Evolutionary conservation across 106 monocot species (phyloP).

Genomic region (Xerophyta viscosa): DNA sequence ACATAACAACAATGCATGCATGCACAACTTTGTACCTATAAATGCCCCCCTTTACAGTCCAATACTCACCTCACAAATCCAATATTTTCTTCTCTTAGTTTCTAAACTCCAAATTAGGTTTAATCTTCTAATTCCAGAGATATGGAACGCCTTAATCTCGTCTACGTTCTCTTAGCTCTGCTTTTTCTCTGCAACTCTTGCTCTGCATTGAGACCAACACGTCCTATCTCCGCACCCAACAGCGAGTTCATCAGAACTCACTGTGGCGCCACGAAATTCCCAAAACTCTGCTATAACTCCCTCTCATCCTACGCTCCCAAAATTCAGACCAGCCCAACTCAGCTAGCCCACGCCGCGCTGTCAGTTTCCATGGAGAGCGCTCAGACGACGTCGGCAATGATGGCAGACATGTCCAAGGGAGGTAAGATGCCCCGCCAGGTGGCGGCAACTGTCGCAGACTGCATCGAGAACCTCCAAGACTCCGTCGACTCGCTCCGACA

Average conservation of each 20-base stretch:
- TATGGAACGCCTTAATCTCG: too few relatives aligned
- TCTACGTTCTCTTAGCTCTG: too few relatives aligned
- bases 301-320: conserved; percentile 32
- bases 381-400: conserved; percentile 7
- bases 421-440: neutral
- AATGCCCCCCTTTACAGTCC: too few relatives aligned
- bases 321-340: conserved; percentile 24
- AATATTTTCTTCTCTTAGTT: too few relatives aligned
- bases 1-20: too few relatives aligned
- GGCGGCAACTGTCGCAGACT: conserved; percentile 21
- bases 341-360: too few relatives aligned
- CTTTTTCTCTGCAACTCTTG: too few relatives aligned
- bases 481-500: conserved; percentile 14
- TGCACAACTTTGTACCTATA: too few relatives aligned
- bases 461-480: conserved; percentile 14
- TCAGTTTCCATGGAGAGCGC: conserved; percentile 29
- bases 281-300: conserved; percentile 35
- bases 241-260: conserved; percentile 28
- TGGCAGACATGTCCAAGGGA: conserved; percentile 5
- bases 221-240: neutral
- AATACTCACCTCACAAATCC: too few relatives aligned
- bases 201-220: neutral
- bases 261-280: conserved; percentile 29
- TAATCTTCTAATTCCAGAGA: too few relatives aligned
- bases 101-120: too few relatives aligned